Evolutionary conservation across 306 rosid species (phyloP), one percentile per base, ranked within the genome.

Genomic region (Arachis stenosperma): DNA sequence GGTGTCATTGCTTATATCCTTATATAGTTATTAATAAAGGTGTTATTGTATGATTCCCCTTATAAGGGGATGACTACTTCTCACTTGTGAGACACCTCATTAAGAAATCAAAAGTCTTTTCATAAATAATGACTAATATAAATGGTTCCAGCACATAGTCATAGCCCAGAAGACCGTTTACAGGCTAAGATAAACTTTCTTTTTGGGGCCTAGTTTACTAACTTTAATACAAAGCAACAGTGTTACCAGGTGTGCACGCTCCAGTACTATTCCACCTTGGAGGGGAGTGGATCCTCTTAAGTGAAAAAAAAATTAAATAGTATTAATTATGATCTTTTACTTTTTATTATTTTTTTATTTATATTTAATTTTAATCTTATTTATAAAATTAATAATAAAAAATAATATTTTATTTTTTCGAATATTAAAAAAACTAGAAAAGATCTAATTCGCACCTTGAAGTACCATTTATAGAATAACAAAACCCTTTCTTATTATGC

Each of bases 101-200:
- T 55, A 5, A 13, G 8, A 43, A 70, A 44, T 70, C 75, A 70
- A 22, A 33, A 2, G 37, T 33, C 37, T 2, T 33, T 14, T 29
- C 27, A 54, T 3, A 14, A 75, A 17, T 74, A 10, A 75, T 65
- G 72, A 55, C 12, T 74, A 43, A 29, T 42, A 60, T 33, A 33
- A 33, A 33, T 41, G 73, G 14, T 13, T n/a, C 54, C 64, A 41
- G 27, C 29, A 57, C 55, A 40, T 4, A 61, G 52, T 33, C 37
- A 2, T 4, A 61, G 52, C 69, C 41, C 61, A 61, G 61, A 73
- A 61, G 69, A 47, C 76, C 67, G 68, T 60, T 71, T 47, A 33
- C 59, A 17, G 9, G 12, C 27, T 22, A 13, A 9, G 13, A 9
- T 46, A 46, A 8, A 15, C 67, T n/a, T 59, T 0, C 10, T 46